Percentiles rank a stretch among this genome's conserved stretches.
These are phyloP conservation scores for Clitopilus passeckerianus DNA, from an alignment of 768 basidiomycete genomes.

Conservation along the genomic window DNA sequence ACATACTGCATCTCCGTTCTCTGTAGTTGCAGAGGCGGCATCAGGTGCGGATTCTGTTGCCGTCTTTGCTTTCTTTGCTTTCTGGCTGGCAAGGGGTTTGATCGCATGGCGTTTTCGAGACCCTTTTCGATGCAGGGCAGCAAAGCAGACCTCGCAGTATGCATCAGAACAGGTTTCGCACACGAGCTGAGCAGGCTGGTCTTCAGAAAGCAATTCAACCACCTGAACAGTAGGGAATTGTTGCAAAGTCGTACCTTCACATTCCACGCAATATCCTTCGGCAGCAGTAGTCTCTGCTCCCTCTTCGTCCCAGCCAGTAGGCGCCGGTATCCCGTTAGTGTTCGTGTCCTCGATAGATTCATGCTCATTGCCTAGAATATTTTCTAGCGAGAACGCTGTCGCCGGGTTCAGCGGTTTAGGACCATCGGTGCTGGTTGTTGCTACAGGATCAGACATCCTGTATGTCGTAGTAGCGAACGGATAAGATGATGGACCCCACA, in stretches of 20 bases:
- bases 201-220: slow-evolving; percentile 28
- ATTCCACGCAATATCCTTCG: slow-evolving; percentile 78
- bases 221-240: background rate
- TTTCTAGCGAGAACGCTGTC: slow-evolving; percentile 54
- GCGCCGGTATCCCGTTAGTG: slow-evolving; percentile 24
- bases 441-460: background rate
- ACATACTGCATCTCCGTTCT: slow-evolving; percentile 28
- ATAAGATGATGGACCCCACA: background rate
- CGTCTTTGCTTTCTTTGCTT: slow-evolving; percentile 22
- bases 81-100: slow-evolving; percentile 35
- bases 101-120: slow-evolving; percentile 60
- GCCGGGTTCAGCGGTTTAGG: slow-evolving; percentile 4
- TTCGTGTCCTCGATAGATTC: slow-evolving; percentile 57
- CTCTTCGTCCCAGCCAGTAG: slow-evolving; percentile 69
- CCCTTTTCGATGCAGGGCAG: slow-evolving; percentile 81
- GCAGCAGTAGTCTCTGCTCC: slow-evolving; percentile 34
- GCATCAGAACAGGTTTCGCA: slow-evolving; percentile 71
- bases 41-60: slow-evolving; percentile 1
- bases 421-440: background rate
- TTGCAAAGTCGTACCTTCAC: slow-evolving; percentile 57
- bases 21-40: background rate
- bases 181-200: slow-evolving; percentile 74
- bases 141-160: slow-evolving; percentile 85
- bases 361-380: slow-evolving; percentile 63
- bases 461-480: background rate